A percentile compares a stretch with the other conserved stretches of the same genome.
Evolutionary conservation across 2,329 filamentous ascomycete genomes (phyloP).

Genomic region (Colletotrichum lentis): DNA sequence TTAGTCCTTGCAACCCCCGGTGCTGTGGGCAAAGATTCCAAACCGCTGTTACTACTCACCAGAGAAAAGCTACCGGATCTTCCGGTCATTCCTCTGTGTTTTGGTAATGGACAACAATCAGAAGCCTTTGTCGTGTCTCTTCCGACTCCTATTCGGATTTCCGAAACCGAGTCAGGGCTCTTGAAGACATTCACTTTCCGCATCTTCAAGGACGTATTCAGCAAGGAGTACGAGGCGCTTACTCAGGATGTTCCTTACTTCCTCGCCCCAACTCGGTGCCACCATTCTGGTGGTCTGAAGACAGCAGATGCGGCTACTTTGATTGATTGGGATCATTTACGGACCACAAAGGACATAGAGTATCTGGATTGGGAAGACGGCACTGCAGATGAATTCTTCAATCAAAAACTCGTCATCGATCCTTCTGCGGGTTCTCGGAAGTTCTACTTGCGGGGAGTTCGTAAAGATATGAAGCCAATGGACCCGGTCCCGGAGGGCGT

Average conservation of each 20-base stretch:
- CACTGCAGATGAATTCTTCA: slow-evolving; percentile 58
- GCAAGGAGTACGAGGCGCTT: slow-evolving; percentile 78
- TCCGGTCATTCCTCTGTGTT: slow-evolving; percentile 75
- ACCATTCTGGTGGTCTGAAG: slow-evolving; percentile 42
- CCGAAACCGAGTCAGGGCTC: slow-evolving; percentile 55
- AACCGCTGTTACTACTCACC: slow-evolving; percentile 75
- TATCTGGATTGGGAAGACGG: slow-evolving; percentile 52
- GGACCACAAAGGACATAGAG: slow-evolving; percentile 48
- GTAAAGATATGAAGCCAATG: slow-evolving; percentile 66
- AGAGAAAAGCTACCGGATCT: slow-evolving; percentile 70
- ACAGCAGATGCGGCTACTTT: slow-evolving; percentile 8
- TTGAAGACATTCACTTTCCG: slow-evolving; percentile 78
- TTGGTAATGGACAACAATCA: slow-evolving; percentile 70
- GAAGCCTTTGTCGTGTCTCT: slow-evolving; percentile 61
- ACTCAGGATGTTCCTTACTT: slow-evolving; percentile 80
- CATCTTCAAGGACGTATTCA: slow-evolving; percentile 85
- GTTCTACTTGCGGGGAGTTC: slow-evolving; percentile 62
- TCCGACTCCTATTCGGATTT: slow-evolving; percentile 52
- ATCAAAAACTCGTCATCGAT: slow-evolving; percentile 64
- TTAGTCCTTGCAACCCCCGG: slow-evolving; percentile 66
- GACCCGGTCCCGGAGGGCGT: slow-evolving; percentile 70
- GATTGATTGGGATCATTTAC: slow-evolving; percentile 71
- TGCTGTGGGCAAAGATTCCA: slow-evolving; percentile 66
- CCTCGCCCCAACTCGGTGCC: slow-evolving; percentile 66
- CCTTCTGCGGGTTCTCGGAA: slow-evolving; percentile 70